phyloP scores from a whole-genome alignment of 2,329 filamentous ascomycete species.

The Lecanicillium sp. region DNA sequence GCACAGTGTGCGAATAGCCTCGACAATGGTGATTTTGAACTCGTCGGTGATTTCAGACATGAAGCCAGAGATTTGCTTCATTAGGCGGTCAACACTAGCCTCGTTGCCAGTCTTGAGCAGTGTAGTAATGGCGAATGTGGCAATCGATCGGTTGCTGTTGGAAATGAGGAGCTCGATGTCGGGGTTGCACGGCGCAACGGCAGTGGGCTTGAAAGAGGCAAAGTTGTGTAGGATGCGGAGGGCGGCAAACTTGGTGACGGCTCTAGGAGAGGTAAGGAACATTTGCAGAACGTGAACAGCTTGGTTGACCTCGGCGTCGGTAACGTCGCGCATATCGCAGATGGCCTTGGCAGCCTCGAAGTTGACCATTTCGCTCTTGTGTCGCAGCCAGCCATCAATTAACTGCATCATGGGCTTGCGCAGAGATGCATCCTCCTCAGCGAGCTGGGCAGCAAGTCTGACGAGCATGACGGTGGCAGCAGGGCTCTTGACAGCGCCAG shows the following conservation, averaged over 20 bases:
- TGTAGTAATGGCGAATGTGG: conserved; percentile 96
- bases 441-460: conserved; percentile 83
- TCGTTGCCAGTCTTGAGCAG: conserved; percentile 98
- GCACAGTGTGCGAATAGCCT: conserved; percentile 92
- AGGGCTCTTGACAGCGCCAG: conserved; percentile 90
- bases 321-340: conserved; percentile 87
- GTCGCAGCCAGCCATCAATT: conserved; percentile 89
- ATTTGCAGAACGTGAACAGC: conserved; percentile 93
- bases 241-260: conserved; percentile 95
- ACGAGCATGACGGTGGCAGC: conserved; percentile 90
- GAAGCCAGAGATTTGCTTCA: conserved; percentile 97
- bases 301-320: conserved; percentile 83
- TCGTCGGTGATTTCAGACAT: conserved; percentile 99
- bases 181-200: conserved; percentile 88
- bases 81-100: conserved; percentile 88
- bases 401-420: conserved; percentile 96
- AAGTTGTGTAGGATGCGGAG: conserved; percentile 95
- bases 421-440: conserved; percentile 83
- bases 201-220: conserved; percentile 89
- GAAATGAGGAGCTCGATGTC: conserved; percentile 96
- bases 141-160: conserved; percentile 94
- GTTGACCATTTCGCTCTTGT: conserved; percentile 99
- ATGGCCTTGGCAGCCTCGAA: conserved; percentile 98
- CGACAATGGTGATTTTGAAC: conserved; percentile 99
- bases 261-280: conserved; percentile 90